Base-by-base conservation (phyloP, 768 basidiomycete genomes). In the Amanita jacksonii region DNA sequence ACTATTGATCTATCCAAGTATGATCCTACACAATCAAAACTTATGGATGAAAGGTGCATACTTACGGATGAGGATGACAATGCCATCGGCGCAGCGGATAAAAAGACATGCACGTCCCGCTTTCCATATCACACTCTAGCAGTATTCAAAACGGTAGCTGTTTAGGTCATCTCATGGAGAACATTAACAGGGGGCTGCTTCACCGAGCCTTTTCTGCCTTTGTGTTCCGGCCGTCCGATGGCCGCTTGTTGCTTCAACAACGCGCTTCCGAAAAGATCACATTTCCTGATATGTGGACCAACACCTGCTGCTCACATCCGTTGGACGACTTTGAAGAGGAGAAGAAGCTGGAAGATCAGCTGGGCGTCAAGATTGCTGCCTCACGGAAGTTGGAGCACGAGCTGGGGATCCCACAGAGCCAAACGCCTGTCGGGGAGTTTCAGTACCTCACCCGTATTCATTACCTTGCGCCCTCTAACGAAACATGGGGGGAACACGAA, bases 271-370 rank as follows among this genome's bases (percentile, higher is more conserved):
- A 94, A 68, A 99, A 99, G 71, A 99, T 99, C 58, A 99, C 96
- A 5, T 99, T 99, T 68, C 96, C 96, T 4, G 76, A 88, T 54
- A 92, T 97, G 92, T 99, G 96, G 96, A 99, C 96, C 24, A 99
- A 99, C 64, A 98, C 96, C 6, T 99, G 96, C 61, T 99, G 94
- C 67, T 92, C 89, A 18, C 94, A 99, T 59, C 94, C 94, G 13
- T 71, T 99, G 39, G 81, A 88, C 53, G 96, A 98, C 64, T 88
- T 91, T 52, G 84, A 82, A 49, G 74, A 77, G 51, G 84, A 91
- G 65, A 89, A 82, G 66, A 60, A 79, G 6, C 85, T 87, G 63
- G 54, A 66, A 52, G 75, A 79, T 27, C 86, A 96, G 60, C 68
- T 76, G 55, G 93, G 93, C 43, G 93, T 96, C 23, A 74, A 81